Conservation (phyloP, 2,329 filamentous ascomycete species). For the Incumbomyces delicatus region DNA sequence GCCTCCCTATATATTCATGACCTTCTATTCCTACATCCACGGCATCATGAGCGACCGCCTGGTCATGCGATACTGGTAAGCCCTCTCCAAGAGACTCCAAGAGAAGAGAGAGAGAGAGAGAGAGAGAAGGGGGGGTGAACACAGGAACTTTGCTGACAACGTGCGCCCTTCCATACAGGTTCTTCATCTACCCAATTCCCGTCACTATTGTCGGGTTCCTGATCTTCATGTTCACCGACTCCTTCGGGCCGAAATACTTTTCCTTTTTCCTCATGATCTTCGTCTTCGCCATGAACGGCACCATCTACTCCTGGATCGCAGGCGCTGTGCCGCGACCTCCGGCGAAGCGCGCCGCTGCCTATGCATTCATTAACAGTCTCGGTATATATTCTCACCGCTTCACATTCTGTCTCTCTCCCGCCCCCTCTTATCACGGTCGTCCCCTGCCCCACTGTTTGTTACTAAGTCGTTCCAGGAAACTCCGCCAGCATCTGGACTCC, state of each 20-base stretch:
- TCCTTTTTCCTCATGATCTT: slow-evolving; percentile 46
- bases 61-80: slow-evolving; percentile 41
- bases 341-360: slow-evolving; percentile 45
- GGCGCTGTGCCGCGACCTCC: slow-evolving; percentile 43
- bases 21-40: slow-evolving; percentile 39
- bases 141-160: background rate
- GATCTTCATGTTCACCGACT: slow-evolving; percentile 45
- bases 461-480: slow-evolving; percentile 25
- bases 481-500: slow-evolving; percentile 44
- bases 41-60: slow-evolving; percentile 36
- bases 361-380: slow-evolving; percentile 47
- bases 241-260: slow-evolving; percentile 47
- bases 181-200: slow-evolving; percentile 44
- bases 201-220: slow-evolving; percentile 43
- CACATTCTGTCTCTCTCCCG: too few species aligned
- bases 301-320: slow-evolving; percentile 41
- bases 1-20: slow-evolving; percentile 47
- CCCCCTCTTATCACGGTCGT: too few species aligned
- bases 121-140: too few species aligned
- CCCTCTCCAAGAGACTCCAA: too few species aligned
- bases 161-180: background rate
- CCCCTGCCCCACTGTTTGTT: too few species aligned
- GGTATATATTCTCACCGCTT: slow-evolving; percentile 20
- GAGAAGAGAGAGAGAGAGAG: too few species aligned
- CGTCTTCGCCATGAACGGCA: slow-evolving; percentile 47